phyloP scores from a whole-genome alignment of 2,329 filamentous ascomycete species.

The Cyphellophora attinorum region DNA sequence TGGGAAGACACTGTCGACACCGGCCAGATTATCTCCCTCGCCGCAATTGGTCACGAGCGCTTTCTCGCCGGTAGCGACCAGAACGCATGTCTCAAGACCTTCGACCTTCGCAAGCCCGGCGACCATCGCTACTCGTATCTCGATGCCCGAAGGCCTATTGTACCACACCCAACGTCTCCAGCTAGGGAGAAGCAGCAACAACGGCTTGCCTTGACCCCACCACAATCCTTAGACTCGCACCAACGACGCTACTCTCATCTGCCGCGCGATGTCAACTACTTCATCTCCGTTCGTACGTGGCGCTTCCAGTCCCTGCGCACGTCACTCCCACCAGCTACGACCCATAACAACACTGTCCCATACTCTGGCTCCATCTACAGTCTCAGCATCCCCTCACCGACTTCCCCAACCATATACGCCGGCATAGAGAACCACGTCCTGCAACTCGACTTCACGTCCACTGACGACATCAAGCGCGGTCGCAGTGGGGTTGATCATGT shows the following conservation, averaged over 20 bases:
- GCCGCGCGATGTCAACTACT: slow-evolving; percentile 31
- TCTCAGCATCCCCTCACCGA: slow-evolving; percentile 33
- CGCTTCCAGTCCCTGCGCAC: slow-evolving; percentile 10
- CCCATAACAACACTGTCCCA: not conserved
- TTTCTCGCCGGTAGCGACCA: slow-evolving; percentile 48
- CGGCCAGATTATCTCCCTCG: slow-evolving; percentile 49
- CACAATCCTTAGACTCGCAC: not conserved
- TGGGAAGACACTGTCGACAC: slow-evolving; percentile 49
- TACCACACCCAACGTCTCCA: not conserved
- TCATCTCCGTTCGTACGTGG: slow-evolving; percentile 25
- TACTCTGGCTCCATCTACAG: slow-evolving; percentile 37
- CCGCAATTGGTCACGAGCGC: slow-evolving; percentile 45
- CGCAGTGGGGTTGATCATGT: slow-evolving; percentile 1
- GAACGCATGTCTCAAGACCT: slow-evolving; percentile 52
- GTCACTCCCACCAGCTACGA: slow-evolving; percentile 7
- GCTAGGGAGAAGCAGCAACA: not conserved
- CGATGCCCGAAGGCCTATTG: slow-evolving; percentile 4
- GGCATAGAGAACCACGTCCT: slow-evolving; percentile 33
- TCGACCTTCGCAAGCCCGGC: slow-evolving; percentile 47
- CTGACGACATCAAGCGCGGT: slow-evolving; percentile 28
- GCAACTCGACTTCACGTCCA: slow-evolving; percentile 34
- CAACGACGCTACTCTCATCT: slow-evolving; percentile 1
- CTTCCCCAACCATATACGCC: slow-evolving; percentile 35
- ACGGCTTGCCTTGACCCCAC: no score
- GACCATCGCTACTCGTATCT: slow-evolving; percentile 27